These are phyloP conservation scores for Jackrogersella multiformis DNA, from an alignment of 495 filamentous ascomycete genomes.

Conservation along the genomic window DNA sequence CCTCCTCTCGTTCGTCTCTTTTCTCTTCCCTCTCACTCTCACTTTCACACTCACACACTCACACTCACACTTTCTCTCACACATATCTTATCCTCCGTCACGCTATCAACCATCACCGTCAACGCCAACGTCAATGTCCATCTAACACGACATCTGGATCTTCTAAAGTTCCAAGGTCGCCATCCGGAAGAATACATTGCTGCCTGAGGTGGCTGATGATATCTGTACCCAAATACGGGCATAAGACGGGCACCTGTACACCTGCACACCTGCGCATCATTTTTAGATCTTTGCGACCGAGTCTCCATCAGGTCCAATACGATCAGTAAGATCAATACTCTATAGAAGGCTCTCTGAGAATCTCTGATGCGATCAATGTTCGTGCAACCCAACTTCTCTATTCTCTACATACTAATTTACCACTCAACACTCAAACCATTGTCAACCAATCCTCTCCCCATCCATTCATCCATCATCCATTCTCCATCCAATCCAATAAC, in stretches of 20 bases:
- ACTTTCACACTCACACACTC: too few relatives aligned
- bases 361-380: conserved; percentile 27
- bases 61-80: neutral
- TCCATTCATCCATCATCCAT: too few relatives aligned
- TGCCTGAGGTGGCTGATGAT: conserved; percentile 33
- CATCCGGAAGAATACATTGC: conserved; percentile 10
- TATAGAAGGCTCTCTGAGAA: neutral
- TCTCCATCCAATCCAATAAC: conserved; percentile 18
- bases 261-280: conserved; percentile 34
- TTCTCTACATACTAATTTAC: conserved; percentile 12
- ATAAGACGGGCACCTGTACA: too few relatives aligned
- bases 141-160: neutral
- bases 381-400: conserved; percentile 39
- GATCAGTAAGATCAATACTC: neutral
- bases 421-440: conserved; percentile 7
- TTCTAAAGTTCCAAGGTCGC: too few relatives aligned
- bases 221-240: conserved; percentile 23
- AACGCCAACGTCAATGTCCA: conserved; percentile 13
- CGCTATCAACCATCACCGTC: too few relatives aligned
- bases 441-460: conserved; percentile 24
- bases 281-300: conserved; percentile 38
- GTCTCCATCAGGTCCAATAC: conserved; percentile 17
- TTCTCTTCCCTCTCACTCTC: neutral
- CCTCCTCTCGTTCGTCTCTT: neutral
- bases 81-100: conserved; percentile 15